phyloP scores from a whole-genome alignment of 371 early-diverging fungal species.

The Mucor velutinosus region DNA sequence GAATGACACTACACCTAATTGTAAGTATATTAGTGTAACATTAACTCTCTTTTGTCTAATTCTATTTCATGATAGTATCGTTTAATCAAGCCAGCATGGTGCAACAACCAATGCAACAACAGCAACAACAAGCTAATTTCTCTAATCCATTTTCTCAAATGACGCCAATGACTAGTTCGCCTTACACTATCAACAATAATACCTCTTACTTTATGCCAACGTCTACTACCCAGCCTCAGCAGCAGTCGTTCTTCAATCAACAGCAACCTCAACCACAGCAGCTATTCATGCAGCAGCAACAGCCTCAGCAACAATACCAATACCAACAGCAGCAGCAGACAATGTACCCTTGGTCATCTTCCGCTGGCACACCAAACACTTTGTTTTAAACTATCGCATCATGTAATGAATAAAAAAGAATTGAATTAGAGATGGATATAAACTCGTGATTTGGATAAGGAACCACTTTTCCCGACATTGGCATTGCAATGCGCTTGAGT shows the following conservation, averaged over 20 bases:
- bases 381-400: slow-evolving; percentile 3
- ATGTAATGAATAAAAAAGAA: background rate
- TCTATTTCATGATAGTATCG: background rate
- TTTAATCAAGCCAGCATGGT: background rate
- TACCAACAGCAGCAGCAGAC: slow-evolving; percentile 2
- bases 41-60: background rate
- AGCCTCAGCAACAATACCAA: background rate
- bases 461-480: background rate
- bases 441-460: background rate
- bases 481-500: background rate
- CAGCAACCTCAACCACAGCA: slow-evolving; percentile 10
- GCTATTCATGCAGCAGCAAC: background rate
- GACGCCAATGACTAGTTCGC: slow-evolving; percentile 10
- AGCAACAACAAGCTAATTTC: background rate
- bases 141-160: slow-evolving; percentile 29
- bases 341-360: slow-evolving; percentile 3
- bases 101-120: background rate
- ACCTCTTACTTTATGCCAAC: slow-evolving; percentile 10
- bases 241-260: background rate
- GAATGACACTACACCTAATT: background rate
- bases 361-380: background rate
- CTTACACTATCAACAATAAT: background rate
- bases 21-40: slow-evolving; percentile 1
- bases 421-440: background rate
- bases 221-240: background rate